Conservation (phyloP, 192 early-diverging fungal species). For the Linnemannia hyalina region DNA sequence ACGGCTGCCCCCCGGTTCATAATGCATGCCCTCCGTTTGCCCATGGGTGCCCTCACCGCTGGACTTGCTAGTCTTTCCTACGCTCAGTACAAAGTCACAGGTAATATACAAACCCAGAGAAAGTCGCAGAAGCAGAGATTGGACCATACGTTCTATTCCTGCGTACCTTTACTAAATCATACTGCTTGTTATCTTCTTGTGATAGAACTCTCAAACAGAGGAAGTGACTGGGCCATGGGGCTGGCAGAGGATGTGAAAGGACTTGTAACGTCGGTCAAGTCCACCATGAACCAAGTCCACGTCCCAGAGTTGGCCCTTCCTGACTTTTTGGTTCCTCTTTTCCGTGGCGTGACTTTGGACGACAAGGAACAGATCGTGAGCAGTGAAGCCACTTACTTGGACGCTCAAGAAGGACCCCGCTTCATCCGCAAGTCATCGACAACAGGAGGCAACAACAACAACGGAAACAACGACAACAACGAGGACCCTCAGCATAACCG, state of each 20-base stretch:
- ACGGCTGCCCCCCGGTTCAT: slow-evolving; percentile 59
- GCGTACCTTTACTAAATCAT: background rate
- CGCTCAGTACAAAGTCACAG: slow-evolving; percentile 73
- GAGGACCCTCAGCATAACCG: slow-evolving; percentile 29
- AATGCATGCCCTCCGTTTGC: slow-evolving; percentile 66
- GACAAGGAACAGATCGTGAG: slow-evolving; percentile 38
- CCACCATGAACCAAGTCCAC: slow-evolving; percentile 53
- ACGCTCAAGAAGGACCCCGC: slow-evolving; percentile 39
- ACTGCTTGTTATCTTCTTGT: background rate
- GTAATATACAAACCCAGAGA: slow-evolving; percentile 27
- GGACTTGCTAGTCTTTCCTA: slow-evolving; percentile 71
- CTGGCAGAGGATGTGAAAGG: slow-evolving; percentile 47
- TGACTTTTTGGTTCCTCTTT: slow-evolving; percentile 52
- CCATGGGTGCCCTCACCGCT: slow-evolving; percentile 68
- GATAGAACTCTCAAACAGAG: slow-evolving; percentile 52
- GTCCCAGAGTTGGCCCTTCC: slow-evolving; percentile 48
- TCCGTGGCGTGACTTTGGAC: slow-evolving; percentile 56
- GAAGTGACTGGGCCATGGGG: slow-evolving; percentile 52
- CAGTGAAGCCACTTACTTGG: background rate
- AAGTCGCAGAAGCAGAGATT: background rate
- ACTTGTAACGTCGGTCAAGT: slow-evolving; percentile 40
- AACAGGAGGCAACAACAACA: slow-evolving; percentile 24
- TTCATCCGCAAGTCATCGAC: slow-evolving; percentile 48
- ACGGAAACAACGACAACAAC: slow-evolving; percentile 31
- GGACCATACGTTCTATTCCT: background rate